Base-by-base conservation (phyloP, 768 basidiomycete species). In the Mrakia frigida region DNA sequence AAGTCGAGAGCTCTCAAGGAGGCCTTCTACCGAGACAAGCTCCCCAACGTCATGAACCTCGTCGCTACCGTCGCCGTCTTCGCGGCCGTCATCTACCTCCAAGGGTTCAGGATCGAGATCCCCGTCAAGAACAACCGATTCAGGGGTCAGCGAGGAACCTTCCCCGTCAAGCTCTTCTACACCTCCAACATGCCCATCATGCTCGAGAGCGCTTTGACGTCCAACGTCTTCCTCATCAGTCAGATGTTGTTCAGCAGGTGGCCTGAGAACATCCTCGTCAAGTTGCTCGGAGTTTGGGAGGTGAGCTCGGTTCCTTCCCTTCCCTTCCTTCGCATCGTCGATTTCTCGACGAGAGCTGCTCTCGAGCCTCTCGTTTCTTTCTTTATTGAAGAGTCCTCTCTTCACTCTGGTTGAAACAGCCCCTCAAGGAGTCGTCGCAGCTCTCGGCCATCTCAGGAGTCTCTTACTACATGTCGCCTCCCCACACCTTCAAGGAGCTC, bases 101-200 rank as follows among this genome's bases (percentile, higher is more conserved):
- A 99, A 84, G 97, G 97, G 35, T 99, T 98, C 92, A 88, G 96
- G 78, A 92, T 98, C 78, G 96, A 98, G 83, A 98, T 98, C 82
- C 96, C 95, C 11, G 93, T 98, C 83, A 98, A 98, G 88, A 91
- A 90, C 86, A 94, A 92, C 87, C 88, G 89, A 79, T 93, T 94
- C 90, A 88, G 94, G 76, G 97, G 97, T n/a, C 94, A 98, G 84
- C 88, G 95, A 41, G 95, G 93, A 59, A 88, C 89, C 21, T 98
- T 98, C 86, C 97, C 97, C 71, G 88, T 99, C 86, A 98, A 98
- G 86, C 89, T 98, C 52, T 98, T 99, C 86, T 99, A 98, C 85
- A 98, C 97, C 23, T 91, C 89, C 61, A 99, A 98, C 86, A 99
- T 98, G 96, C 96, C 96, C 75, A 98, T 99, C 87, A 99, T 99